Conservation (phyloP, 345 rosid genomes). For the Murraya koenigii region DNA sequence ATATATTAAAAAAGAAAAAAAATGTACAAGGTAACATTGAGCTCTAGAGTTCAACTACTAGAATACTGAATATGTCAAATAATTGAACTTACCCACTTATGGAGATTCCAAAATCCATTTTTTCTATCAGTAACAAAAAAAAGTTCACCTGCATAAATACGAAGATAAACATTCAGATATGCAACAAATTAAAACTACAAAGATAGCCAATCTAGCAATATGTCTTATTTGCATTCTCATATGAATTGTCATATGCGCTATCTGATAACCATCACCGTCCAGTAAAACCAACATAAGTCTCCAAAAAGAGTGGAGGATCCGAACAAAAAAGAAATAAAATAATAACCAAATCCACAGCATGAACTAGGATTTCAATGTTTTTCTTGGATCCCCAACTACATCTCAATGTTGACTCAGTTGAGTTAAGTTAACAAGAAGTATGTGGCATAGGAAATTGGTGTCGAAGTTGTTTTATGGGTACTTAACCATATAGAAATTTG, state of each 20-base stretch:
- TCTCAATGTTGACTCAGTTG: not conserved
- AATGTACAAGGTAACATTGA: not conserved
- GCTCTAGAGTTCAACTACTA: not conserved
- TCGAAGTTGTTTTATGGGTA: not conserved
- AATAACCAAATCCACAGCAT: not conserved
- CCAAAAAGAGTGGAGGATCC: not conserved
- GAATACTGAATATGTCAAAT: not conserved
- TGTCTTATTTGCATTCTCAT: not conserved
- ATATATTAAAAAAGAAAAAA: not conserved
- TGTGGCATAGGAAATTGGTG: not conserved
- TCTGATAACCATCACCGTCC: not conserved
- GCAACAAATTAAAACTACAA: not conserved
- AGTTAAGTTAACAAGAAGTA: not conserved
- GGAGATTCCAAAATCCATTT: slow-evolving; percentile 89
- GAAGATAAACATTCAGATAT: slow-evolving; percentile 7
- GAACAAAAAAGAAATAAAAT: not conserved
- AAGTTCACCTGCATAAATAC: slow-evolving; percentile 73
- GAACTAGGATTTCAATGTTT: not conserved
- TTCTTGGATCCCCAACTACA: not conserved
- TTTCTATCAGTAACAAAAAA: slow-evolving; percentile 75
- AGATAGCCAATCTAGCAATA: not conserved
- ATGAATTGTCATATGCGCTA: not conserved
- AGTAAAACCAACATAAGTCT: not conserved
- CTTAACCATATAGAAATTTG: not conserved
- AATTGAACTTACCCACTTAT: slow-evolving; percentile 73